These are phyloP conservation scores for Arthrobotrys conoides DNA, from an alignment of 2,329 filamentous ascomycete species.

Conservation along the genomic window DNA sequence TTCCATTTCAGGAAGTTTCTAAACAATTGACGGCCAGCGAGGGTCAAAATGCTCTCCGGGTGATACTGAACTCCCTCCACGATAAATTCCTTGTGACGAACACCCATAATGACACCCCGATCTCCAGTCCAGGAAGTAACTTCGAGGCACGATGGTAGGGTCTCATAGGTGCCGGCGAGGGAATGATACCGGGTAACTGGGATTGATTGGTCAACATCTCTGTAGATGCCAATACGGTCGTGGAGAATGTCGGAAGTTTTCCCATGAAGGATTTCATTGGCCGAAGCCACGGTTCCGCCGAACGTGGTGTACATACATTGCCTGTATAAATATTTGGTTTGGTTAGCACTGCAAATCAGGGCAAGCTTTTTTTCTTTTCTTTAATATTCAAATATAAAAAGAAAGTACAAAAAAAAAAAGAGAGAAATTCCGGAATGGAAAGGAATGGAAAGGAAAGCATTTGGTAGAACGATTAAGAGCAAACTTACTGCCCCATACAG, in stretches of 20 bases:
- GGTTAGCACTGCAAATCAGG: slow-evolving; percentile 26
- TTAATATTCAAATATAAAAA: neutral
- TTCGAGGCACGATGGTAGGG: slow-evolving; percentile 86
- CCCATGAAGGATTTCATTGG: slow-evolving; percentile 95
- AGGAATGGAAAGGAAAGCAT: no score
- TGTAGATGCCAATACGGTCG: slow-evolving; percentile 92
- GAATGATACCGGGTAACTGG: slow-evolving; percentile 97
- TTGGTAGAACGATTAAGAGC: neutral
- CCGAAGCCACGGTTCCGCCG: slow-evolving; percentile 89
- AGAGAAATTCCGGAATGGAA: no score
- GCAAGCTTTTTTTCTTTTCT: neutral
- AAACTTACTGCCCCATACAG: slow-evolving; percentile 91
- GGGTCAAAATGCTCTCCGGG: slow-evolving; percentile 95
- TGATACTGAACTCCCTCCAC: slow-evolving; percentile 99
- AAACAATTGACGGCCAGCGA: slow-evolving; percentile 88
- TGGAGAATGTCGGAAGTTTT: slow-evolving; percentile 94
- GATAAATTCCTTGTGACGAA: slow-evolving; percentile 89
- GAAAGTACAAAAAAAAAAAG: no score
- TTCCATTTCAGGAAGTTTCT: slow-evolving; percentile 90
- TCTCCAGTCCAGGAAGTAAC: slow-evolving; percentile 90
- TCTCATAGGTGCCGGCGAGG: slow-evolving; percentile 89
- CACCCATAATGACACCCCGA: slow-evolving; percentile 94
- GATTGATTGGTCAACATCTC: slow-evolving; percentile 81
- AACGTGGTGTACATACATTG: slow-evolving; percentile 98
- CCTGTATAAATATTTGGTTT: slow-evolving; percentile 66